These are phyloP conservation scores for Exophiala sp. DNA, from an alignment of 2,329 filamentous ascomycete species.

Conservation along the genomic window DNA sequence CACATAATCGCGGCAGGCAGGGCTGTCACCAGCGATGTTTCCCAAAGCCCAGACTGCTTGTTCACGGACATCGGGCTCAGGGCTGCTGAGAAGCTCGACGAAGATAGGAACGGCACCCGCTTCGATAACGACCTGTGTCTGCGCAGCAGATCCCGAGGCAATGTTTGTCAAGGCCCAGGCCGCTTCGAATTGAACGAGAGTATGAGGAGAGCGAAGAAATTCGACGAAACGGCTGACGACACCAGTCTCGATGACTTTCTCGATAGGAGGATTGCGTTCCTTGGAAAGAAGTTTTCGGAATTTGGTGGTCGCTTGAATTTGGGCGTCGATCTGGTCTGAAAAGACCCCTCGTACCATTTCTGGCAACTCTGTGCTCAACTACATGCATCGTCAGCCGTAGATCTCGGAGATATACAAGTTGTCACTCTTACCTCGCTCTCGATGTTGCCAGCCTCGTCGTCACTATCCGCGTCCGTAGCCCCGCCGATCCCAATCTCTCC, in stretches of 20 bases:
- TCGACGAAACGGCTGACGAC: slow-evolving; percentile 97
- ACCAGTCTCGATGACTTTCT: slow-evolving; percentile 98
- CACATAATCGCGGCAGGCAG: slow-evolving; percentile 94
- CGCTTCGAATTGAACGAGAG: slow-evolving; percentile 96
- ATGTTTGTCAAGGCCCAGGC: slow-evolving; percentile 99
- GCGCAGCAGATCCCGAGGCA: slow-evolving; percentile 90
- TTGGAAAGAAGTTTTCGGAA: slow-evolving; percentile 98
- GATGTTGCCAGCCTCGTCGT: slow-evolving; percentile 90
- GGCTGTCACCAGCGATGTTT: slow-evolving; percentile 98
- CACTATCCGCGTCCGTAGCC: slow-evolving; percentile 83
- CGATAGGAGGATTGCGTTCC: slow-evolving; percentile 97
- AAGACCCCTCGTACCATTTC: slow-evolving; percentile 98
- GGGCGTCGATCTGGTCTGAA: slow-evolving; percentile 95
- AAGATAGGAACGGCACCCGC: slow-evolving; percentile 98
- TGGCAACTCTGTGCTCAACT: slow-evolving; percentile 97
- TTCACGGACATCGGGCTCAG: slow-evolving; percentile 94
- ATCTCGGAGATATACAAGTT: slow-evolving; percentile 12
- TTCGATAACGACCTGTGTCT: slow-evolving; percentile 98
- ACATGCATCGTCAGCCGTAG: slow-evolving; percentile 19
- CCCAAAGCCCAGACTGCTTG: slow-evolving; percentile 98
- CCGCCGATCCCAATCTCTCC: slow-evolving; percentile 55
- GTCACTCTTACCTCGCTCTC: slow-evolving; percentile 95
- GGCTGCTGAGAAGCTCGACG: slow-evolving; percentile 90
- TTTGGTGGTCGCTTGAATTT: slow-evolving; percentile 96
- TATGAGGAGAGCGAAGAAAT: slow-evolving; percentile 96